phyloP scores from a whole-genome alignment of 164 flowering plant species.

The Vitis rotundifolia region DNA sequence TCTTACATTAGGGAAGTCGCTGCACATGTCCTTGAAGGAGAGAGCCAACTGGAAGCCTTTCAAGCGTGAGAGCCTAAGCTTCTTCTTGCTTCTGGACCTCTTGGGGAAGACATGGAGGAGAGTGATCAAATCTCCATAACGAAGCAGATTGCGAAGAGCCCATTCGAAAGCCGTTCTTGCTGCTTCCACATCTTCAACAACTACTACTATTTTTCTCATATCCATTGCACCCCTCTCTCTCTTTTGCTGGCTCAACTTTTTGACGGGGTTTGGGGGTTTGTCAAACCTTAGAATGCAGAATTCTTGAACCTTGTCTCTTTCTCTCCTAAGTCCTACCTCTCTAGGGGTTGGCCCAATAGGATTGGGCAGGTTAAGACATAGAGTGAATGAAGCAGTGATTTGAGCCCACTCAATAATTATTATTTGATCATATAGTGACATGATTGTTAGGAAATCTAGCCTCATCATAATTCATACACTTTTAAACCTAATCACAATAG shows the following conservation, averaged over 20 bases:
- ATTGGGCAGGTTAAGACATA: too few species aligned
- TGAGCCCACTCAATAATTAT: too few species aligned
- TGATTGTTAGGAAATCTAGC: too few species aligned
- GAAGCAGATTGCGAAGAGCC: slow-evolving; percentile 76
- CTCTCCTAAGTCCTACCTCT: neutral
- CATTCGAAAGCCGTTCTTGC: slow-evolving; percentile 75
- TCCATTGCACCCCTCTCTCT: slow-evolving; percentile 31
- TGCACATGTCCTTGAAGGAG: slow-evolving; percentile 79
- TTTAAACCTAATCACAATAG: too few species aligned
- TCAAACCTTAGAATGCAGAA: too few species aligned
- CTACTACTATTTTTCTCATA: slow-evolving; percentile 58
- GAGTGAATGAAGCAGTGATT: too few species aligned
- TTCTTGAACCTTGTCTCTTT: neutral
- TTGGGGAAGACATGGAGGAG: slow-evolving; percentile 76
- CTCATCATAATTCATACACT: too few species aligned
- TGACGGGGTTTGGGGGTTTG: too few species aligned
- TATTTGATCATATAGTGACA: too few species aligned
- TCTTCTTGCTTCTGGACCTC: slow-evolving; percentile 42
- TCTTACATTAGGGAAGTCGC: slow-evolving; percentile 40
- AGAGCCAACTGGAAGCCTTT: slow-evolving; percentile 84
- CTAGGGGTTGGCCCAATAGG: too few species aligned
- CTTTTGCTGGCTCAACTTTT: neutral
- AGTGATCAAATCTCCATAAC: slow-evolving; percentile 67
- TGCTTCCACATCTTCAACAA: slow-evolving; percentile 84
- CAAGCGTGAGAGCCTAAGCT: slow-evolving; percentile 51